Percentiles rank a stretch among this genome's conserved stretches.
These are phyloP conservation scores for Trichophyton schoenleinii DNA, from an alignment of 2,329 filamentous ascomycete species.

Conservation along the genomic window DNA sequence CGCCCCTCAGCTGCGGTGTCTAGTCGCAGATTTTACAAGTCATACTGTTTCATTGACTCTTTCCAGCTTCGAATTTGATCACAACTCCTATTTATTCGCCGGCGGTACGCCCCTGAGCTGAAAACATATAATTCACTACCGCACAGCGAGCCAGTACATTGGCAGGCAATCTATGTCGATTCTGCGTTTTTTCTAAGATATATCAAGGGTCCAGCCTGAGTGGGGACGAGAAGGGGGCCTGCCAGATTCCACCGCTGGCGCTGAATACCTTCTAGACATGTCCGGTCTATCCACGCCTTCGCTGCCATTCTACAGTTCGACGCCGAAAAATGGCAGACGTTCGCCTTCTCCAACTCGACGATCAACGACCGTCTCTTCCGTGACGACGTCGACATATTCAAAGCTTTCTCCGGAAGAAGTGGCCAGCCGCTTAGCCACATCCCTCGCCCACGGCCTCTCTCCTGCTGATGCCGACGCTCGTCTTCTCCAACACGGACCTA, in stretches of 20 bases:
- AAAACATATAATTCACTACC: not conserved
- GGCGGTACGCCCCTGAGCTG: not conserved
- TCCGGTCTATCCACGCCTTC: slow-evolving; percentile 48
- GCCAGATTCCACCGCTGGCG: not conserved
- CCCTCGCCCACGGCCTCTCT: slow-evolving; percentile 68
- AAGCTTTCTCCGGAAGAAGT: slow-evolving; percentile 65
- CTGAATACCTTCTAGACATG: slow-evolving; percentile 38
- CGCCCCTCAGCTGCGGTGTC: not conserved
- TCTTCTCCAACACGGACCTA: slow-evolving; percentile 69
- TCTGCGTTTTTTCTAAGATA: slow-evolving; percentile 2
- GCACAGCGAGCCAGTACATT: not conserved
- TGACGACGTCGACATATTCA: slow-evolving; percentile 41
- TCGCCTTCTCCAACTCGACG: slow-evolving; percentile 13
- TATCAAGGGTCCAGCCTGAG: not conserved
- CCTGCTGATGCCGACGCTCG: slow-evolving; percentile 69
- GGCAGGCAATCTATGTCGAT: not conserved
- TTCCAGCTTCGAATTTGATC: not conserved
- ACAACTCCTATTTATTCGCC: not conserved
- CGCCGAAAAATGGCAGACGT: slow-evolving; percentile 14
- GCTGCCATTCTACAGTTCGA: slow-evolving; percentile 45
- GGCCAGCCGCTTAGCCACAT: slow-evolving; percentile 65
- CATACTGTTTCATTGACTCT: not conserved
- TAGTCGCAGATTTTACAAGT: not conserved
- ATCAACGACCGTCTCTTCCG: slow-evolving; percentile 12
- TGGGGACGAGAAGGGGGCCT: slow-evolving; percentile 8